Percentiles rank a stretch among this genome's conserved stretches.
phyloP scores from a whole-genome alignment of 225 moss, liverwort and hornwort species.

The Neckera pumila region DNA sequence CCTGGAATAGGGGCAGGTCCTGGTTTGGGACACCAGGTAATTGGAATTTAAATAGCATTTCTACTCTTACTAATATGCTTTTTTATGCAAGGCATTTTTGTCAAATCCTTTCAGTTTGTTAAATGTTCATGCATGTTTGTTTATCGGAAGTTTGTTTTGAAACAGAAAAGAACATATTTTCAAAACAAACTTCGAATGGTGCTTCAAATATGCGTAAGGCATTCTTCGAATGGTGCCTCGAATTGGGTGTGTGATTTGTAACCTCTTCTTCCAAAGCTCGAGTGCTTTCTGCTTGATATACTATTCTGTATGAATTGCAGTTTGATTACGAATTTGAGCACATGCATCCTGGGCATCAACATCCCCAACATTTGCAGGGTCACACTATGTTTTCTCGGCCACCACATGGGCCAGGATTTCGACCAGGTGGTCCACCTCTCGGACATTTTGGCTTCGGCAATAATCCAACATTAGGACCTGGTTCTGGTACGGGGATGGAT shows the following conservation, averaged over 20 bases:
- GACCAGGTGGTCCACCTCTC: slow-evolving; percentile 63
- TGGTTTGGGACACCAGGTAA: slow-evolving; percentile 68
- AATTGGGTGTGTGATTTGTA: slow-evolving; percentile 7
- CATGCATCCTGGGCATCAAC: slow-evolving; percentile 76
- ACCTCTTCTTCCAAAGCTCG: not conserved
- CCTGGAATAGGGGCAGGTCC: slow-evolving; percentile 60
- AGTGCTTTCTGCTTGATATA: slow-evolving; percentile 19
- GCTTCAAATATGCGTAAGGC: not conserved
- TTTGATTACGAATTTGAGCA: slow-evolving; percentile 89
- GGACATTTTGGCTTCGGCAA: slow-evolving; percentile 80
- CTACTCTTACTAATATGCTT: not conserved
- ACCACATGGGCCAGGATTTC: slow-evolving; percentile 77
- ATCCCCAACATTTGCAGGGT: slow-evolving; percentile 77
- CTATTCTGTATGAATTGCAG: slow-evolving; percentile 32
- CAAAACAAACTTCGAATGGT: slow-evolving; percentile 8
- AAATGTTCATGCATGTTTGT: not conserved
- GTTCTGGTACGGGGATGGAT: slow-evolving; percentile 68
- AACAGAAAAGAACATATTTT: not conserved
- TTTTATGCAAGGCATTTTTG: not conserved
- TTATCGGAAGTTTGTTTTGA: not conserved
- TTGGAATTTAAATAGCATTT: not conserved
- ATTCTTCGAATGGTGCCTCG: not conserved
- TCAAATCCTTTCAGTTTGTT: not conserved
- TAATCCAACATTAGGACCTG: slow-evolving; percentile 50
- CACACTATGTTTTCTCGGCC: slow-evolving; percentile 74